phyloP scores from a whole-genome alignment of 2,329 filamentous ascomycete species.

The Cordyceps pruinosa region DNA sequence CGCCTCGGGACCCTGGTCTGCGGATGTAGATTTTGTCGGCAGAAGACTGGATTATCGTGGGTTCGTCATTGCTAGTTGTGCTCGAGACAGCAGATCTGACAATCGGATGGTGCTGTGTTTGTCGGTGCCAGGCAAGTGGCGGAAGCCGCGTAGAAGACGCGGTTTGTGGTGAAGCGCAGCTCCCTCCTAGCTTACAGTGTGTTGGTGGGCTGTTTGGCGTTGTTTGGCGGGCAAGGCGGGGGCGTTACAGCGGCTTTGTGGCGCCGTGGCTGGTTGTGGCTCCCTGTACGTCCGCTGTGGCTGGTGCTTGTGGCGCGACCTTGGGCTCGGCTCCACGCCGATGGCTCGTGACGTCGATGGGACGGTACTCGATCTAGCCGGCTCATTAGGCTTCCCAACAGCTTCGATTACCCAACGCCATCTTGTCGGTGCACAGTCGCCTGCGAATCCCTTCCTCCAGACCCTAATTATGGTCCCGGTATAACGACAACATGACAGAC shows the following conservation, averaged over 20 bases:
- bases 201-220: slow-evolving; percentile 5
- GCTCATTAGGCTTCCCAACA: slow-evolving; percentile 1
- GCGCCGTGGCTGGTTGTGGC: not conserved
- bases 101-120: not conserved
- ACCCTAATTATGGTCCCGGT: not conserved
- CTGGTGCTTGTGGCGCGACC: slow-evolving; percentile 5
- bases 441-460: not conserved
- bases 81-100: not conserved
- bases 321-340: slow-evolving; percentile 5
- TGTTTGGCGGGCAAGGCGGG: not conserved
- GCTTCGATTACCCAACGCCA: not conserved
- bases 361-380: not conserved
- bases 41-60: not conserved
- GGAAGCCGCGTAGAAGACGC: slow-evolving; percentile 9
- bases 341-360: slow-evolving; percentile 22
- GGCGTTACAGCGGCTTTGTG: not conserved
- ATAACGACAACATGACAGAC: slow-evolving; percentile 14
- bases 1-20: not conserved
- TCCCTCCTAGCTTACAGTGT: not conserved
- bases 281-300: not conserved
- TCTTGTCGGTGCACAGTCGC: not conserved
- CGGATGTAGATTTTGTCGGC: not conserved
- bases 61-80: not conserved
- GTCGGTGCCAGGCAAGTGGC: not conserved
- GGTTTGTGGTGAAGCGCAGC: not conserved